A percentile compares a stretch with the other conserved stretches of the same genome.
Evolutionary conservation across 2,329 filamentous ascomycete genomes (phyloP).

Genomic region (Amauroascus niger): DNA sequence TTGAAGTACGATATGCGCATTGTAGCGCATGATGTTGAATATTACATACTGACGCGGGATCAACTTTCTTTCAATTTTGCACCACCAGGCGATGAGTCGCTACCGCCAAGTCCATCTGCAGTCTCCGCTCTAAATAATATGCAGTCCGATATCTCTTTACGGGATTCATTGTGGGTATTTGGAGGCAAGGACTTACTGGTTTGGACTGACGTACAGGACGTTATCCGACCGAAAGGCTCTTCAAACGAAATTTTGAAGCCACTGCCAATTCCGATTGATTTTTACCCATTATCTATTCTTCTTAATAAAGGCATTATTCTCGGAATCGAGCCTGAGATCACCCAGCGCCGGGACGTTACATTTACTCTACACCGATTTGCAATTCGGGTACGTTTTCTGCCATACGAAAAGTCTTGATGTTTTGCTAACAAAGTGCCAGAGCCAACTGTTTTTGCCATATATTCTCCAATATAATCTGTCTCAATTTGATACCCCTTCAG

Average conservation of each 20-base stretch:
- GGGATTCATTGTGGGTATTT: constrained; percentile 90
- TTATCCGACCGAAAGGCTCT: constrained; percentile 56
- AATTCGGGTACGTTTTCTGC: constrained; percentile 59
- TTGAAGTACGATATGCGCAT: constrained; percentile 98
- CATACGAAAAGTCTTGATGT: not conserved
- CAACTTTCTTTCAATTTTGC: constrained; percentile 49
- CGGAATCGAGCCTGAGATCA: constrained; percentile 81
- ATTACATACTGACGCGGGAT: constrained; percentile 85
- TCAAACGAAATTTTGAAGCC: constrained; percentile 60
- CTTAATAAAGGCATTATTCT: constrained; percentile 84
- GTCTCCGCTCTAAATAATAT: constrained; percentile 36
- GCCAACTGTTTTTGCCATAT: constrained; percentile 85
- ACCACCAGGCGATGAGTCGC: constrained; percentile 38
- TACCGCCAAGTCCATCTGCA: constrained; percentile 42
- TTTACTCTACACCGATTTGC: constrained; percentile 73
- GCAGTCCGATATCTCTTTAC: constrained; percentile 49
- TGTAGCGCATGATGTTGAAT: constrained; percentile 91
- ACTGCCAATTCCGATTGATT: constrained; percentile 76
- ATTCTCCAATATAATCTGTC: constrained; percentile 70
- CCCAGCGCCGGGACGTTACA: constrained; percentile 83
- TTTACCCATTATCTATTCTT: constrained; percentile 82
- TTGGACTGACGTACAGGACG: constrained; percentile 81
- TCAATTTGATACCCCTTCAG: constrained; percentile 66
- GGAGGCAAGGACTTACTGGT: constrained; percentile 76
- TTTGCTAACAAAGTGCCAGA: constrained; percentile 42